These are phyloP conservation scores for Sclerotinia borealis DNA, from an alignment of 2,329 filamentous ascomycete genomes.

Conservation along the genomic window DNA sequence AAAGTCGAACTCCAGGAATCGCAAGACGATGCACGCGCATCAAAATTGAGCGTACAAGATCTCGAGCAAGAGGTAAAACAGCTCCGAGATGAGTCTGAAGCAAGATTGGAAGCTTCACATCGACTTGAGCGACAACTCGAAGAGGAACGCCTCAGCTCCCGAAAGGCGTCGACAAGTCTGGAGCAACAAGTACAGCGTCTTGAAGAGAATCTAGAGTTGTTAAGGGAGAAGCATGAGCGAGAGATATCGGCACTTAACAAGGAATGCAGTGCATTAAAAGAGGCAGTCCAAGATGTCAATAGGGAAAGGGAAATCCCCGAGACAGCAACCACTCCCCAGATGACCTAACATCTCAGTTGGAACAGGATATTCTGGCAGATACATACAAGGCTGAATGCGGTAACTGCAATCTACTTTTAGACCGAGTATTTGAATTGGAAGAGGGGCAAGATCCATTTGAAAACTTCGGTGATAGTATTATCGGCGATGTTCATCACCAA, in stretches of 20 bases:
- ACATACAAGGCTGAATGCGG: background rate
- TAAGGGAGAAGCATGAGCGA: background rate
- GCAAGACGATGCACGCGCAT: background rate
- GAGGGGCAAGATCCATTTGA: background rate
- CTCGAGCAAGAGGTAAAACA: background rate
- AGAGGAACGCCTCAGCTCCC: no score
- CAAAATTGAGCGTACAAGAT: no score
- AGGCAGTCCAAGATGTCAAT: background rate
- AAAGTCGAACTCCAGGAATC: background rate
- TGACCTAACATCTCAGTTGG: no score
- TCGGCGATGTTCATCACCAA: accelerated
- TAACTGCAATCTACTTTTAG: no score
- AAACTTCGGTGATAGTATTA: background rate
- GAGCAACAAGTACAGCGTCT: no score
- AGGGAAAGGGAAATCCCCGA: no score
- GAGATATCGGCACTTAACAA: background rate
- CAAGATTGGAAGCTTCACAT: no score
- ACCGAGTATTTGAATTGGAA: background rate
- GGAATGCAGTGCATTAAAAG: background rate
- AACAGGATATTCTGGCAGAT: background rate
- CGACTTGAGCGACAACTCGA: background rate
- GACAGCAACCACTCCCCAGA: background rate
- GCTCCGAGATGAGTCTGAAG: background rate
- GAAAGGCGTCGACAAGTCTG: no score
- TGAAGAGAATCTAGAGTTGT: background rate